phyloP scores from a whole-genome alignment of 1,284 basidiomycete genomes.

The Tilletiopsis washingtonensis region DNA sequence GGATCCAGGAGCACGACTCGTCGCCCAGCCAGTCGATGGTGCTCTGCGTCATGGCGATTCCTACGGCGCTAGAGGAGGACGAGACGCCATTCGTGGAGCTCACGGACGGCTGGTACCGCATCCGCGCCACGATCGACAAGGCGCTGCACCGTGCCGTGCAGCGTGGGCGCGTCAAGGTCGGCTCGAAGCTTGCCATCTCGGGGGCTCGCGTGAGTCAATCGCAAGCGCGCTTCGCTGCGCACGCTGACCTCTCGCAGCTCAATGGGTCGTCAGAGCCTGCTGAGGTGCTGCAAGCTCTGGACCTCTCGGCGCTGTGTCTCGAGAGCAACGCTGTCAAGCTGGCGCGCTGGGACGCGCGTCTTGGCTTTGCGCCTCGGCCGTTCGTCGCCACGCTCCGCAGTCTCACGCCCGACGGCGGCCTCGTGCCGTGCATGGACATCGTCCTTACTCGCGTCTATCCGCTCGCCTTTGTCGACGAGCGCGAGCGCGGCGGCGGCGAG shows the following conservation, averaged over 20 bases:
- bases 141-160: constrained; percentile 64
- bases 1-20: constrained; percentile 68
- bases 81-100: constrained; percentile 58
- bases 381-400: constrained; percentile 71
- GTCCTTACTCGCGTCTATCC: constrained; percentile 59
- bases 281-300: constrained; percentile 74
- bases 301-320: constrained; percentile 60
- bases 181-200: constrained; percentile 71
- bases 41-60: constrained; percentile 63
- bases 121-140: constrained; percentile 67
- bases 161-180: constrained; percentile 62
- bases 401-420: constrained; percentile 72
- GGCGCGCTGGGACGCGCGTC: constrained; percentile 74
- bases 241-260: neutral
- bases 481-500: constrained; percentile 52
- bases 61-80: constrained; percentile 29
- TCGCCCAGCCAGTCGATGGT: constrained; percentile 68
- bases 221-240: neutral
- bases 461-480: constrained; percentile 47
- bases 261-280: constrained; percentile 55
- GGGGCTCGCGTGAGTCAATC: constrained; percentile 69
- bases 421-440: constrained; percentile 67
- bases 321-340: constrained; percentile 77
- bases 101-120: constrained; percentile 91
- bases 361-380: constrained; percentile 63